These are phyloP conservation scores for Leccinum boreale DNA, from an alignment of 768 basidiomycete species.

Conservation along the genomic window DNA sequence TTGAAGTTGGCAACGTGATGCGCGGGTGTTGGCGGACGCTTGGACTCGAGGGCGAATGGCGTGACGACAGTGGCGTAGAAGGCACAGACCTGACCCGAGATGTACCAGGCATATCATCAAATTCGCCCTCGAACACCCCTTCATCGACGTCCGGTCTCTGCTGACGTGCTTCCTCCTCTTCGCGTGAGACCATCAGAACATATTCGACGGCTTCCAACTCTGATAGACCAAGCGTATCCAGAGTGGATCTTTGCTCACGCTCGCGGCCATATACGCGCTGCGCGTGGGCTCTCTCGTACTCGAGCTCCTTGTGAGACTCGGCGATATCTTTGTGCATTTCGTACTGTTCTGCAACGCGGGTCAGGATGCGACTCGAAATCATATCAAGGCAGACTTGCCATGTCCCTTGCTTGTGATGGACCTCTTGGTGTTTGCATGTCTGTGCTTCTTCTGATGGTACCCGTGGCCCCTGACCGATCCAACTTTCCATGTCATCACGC, in stretches of 20 bases:
- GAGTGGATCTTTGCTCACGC: constrained; percentile 52
- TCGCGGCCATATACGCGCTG: constrained; percentile 45
- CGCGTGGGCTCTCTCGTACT: constrained; percentile 43
- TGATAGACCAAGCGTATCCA: constrained; percentile 65
- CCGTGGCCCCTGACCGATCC: constrained; percentile 38
- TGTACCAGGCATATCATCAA: constrained; percentile 12
- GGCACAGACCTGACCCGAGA: constrained; percentile 8
- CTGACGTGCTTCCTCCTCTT: constrained; percentile 47
- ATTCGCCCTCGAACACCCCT: constrained; percentile 57
- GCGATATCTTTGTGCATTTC: constrained; percentile 61
- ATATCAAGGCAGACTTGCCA: constrained; percentile 33
- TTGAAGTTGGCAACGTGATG: constrained; percentile 32
- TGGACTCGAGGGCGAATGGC: constrained; percentile 18
- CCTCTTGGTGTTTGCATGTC: constrained; percentile 25
- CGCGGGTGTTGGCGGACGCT: constrained; percentile 30
- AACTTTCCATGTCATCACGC: constrained; percentile 67
- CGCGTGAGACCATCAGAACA: constrained; percentile 79
- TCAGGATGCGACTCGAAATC: neutral
- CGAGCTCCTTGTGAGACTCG: constrained; percentile 53
- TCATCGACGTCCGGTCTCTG: constrained; percentile 37
- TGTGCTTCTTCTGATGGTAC: constrained; percentile 34
- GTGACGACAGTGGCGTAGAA: constrained; percentile 5
- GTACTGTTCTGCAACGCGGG: constrained; percentile 47
- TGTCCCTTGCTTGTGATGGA: constrained; percentile 40
- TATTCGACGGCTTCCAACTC: constrained; percentile 79